Conservation (phyloP, 2,329 filamentous ascomycete species). For the Stemphylium vesicarium region DNA sequence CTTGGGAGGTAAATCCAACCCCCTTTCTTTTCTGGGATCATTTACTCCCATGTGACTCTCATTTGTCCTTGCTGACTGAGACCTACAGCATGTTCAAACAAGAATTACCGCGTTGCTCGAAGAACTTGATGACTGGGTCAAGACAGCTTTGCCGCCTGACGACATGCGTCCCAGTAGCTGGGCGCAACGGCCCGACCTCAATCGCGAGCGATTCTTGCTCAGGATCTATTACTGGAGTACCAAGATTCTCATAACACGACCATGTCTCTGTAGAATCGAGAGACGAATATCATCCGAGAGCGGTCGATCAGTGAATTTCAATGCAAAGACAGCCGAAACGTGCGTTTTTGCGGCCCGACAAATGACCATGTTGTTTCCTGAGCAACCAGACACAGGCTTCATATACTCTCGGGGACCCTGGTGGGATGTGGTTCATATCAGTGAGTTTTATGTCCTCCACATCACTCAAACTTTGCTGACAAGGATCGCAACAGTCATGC, state of each 20-base stretch:
- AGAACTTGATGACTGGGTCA: conserved; percentile 44
- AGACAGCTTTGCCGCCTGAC: conserved; percentile 16
- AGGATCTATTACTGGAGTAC: conserved; percentile 43
- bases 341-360: conserved; percentile 46
- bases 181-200: conserved; percentile 7
- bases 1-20: conserved; percentile 41
- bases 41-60: not conserved
- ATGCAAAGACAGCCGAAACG: conserved; percentile 35
- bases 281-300: conserved; percentile 39
- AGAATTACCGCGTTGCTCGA: conserved; percentile 37
- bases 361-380: conserved; percentile 44
- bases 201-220: conserved; percentile 26
- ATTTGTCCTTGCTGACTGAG: conserved; percentile 5
- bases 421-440: conserved; percentile 50
- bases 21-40: too few relatives aligned
- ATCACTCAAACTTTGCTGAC: not conserved
- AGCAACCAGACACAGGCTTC: conserved; percentile 29
- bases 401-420: conserved; percentile 46
- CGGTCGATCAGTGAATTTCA: conserved; percentile 39
- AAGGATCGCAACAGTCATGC: conserved; percentile 36
- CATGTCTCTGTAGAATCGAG: conserved; percentile 48
- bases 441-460: conserved; percentile 12
- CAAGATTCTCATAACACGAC: conserved; percentile 47
- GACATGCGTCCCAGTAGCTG: conserved; percentile 19
- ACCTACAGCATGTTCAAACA: conserved; percentile 33